Base-by-base conservation (phyloP, 1,284 basidiomycete species). In the Ceraceosorus bombacis region DNA sequence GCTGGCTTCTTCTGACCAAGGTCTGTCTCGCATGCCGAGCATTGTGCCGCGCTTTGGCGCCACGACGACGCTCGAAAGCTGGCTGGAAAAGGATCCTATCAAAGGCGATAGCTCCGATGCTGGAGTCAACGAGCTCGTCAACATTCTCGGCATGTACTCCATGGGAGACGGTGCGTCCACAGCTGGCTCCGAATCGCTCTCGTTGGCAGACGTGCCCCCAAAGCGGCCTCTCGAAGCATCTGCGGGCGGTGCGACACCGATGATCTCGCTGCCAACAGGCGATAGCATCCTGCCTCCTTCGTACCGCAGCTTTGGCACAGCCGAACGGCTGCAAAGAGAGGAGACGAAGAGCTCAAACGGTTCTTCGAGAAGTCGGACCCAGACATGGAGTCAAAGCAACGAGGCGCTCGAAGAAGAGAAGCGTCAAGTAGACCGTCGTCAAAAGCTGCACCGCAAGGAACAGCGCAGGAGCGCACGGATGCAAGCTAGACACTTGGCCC, bases 21-120 rank as follows among this genome's bases (percentile, higher is more conserved):
- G 43, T 46, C 43, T 46, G 10, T 46, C 43, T n/a, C 69, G 69
- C 6, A 65, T 67, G 38, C 64, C 66, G 4, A 71, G 71, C 54
- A 70, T 74, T 38, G 64, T 66, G 36, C 72, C 72, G 40, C 69
- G 72, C 13, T 73, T 73, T 58, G 66, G 54, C 15, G 64, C 72
- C 12, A 67, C 66, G 7, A 74, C 72, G 6, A 62, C 69, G 38
- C 65, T 74, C 12, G 60, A 68, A 41, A 71, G 62, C 61, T 74
- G 72, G 72, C 67, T 73, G 4, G 60, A 62, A 12, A 9, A 58
- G 38, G 56, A 57, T 38, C 36, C 4, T 10, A 4, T 38, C 2
- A 9, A 48, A 3, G 13, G 46, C 15, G 53, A 54, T 27, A 5
- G 13, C n/a, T 37, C 40, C 38, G 37, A 54, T 15, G 43, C 43